Evolutionary conservation across 2,329 filamentous ascomycete species (phyloP).

Genomic region (Botrytis sinoallii): DNA sequence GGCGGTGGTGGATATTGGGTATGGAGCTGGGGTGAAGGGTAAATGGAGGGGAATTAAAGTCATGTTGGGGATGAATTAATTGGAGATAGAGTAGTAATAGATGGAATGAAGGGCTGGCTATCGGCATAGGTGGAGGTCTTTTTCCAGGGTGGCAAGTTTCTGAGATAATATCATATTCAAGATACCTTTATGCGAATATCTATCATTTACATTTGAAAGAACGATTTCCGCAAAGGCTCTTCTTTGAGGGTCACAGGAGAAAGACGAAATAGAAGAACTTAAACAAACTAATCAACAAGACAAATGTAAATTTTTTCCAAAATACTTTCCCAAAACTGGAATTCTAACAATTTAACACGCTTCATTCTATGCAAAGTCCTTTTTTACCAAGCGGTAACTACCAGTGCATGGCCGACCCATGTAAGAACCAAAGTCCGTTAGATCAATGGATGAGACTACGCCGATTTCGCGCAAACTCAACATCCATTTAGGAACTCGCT

Average conservation of each 20-base stretch:
- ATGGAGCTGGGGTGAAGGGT: slow-evolving; percentile 44
- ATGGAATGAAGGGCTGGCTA: not conserved
- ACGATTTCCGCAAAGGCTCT: not conserved
- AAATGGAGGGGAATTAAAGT: slow-evolving; percentile 35
- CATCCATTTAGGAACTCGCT: not conserved
- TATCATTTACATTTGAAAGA: not conserved
- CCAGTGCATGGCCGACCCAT: not conserved
- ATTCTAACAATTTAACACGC: not conserved
- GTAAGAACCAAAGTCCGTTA: not conserved
- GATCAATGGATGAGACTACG: not conserved
- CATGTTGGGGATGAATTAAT: slow-evolving; percentile 31
- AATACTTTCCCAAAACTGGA: not conserved
- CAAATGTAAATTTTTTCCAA: not conserved
- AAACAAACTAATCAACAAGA: not conserved
- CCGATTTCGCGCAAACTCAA: not conserved
- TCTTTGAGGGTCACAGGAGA: not conserved
- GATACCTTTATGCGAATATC: not conserved
- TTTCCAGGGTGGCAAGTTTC: not conserved
- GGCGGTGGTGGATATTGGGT: slow-evolving; percentile 60
- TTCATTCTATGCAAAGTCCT: not conserved
- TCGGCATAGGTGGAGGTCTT: not conserved
- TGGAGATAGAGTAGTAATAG: not conserved
- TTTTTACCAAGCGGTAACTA: not conserved
- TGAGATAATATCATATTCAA: not conserved
- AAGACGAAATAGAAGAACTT: not conserved